Evolutionary conservation across 768 basidiomycete species (phyloP), one percentile per base, ranked within the genome.

Genomic region (Phaeotremella skinneri): DNA sequence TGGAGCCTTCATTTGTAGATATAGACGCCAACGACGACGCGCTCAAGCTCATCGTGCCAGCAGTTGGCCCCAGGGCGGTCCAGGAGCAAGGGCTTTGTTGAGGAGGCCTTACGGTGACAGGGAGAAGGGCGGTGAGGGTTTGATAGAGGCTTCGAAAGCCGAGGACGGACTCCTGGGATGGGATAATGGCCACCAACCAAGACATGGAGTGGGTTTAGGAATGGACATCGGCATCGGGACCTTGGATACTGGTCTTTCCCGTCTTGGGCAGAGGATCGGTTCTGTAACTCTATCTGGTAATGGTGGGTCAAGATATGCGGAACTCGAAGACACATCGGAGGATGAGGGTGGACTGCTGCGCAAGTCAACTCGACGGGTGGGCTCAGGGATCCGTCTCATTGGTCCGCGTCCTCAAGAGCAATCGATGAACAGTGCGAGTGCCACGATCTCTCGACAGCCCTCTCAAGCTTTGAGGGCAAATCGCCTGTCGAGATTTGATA

Each of bases 361-460:
- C 6, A 58, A 60, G 30, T 56, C 69, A 3, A 61, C 63, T 17
- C 41, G 75, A 62, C 29, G 64, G 30, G 58, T 65, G 56, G 58
- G 70, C 58, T 42, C 66, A 59, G 64, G 64, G 67, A 55, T 76
- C 78, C 70, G 70, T 9, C 63, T 71, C 13, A 75, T 83, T 72
- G 59, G 73, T 80, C 30, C 78, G 77, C 23, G 74, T 77, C n/a
- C 59, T 80, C 31, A 76, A 79, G 51, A 77, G 76, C 23, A 66
- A 21, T 34, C 23, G 63, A 71, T 48, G 67, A 72, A 58, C 55
- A 70, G 51, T 63, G 66, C 23, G 66, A 48, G 63, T 17, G 57
- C 57, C 13, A 63, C 79, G 54, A 81, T 88, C 29, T 81, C 82
- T 29, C 87, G 90, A 70, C 89, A 90, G 83, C 81, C 89, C 31